These are phyloP conservation scores for Candida montana DNA, from an alignment of 805 yeast species.

Conservation along the genomic window DNA sequence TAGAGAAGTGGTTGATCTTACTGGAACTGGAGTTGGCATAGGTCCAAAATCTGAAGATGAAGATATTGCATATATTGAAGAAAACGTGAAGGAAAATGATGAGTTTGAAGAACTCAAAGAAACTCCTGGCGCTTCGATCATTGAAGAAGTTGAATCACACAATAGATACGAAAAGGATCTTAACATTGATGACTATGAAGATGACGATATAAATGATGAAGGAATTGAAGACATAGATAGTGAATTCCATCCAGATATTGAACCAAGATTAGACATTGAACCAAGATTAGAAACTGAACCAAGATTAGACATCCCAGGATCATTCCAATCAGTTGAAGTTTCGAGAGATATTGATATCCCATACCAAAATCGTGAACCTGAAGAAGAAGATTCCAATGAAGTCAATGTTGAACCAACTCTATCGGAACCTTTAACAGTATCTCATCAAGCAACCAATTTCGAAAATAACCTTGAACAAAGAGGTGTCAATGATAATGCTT, in stretches of 20 bases:
- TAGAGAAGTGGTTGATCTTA: too few species aligned
- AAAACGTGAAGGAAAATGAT: background rate
- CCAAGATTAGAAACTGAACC: background rate
- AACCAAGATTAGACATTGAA: background rate
- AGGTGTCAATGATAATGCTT: background rate
- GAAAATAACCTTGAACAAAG: background rate
- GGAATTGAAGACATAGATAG: background rate
- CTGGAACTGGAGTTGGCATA: too few species aligned
- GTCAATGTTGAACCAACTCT: background rate
- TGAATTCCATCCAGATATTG: background rate
- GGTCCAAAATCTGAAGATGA: too few species aligned
- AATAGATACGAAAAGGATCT: background rate
- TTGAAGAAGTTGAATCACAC: background rate
- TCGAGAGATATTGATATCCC: too few species aligned
- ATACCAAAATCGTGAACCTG: too few species aligned
- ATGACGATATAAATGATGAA: conserved; percentile 3
- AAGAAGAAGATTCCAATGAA: background rate
- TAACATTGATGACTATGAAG: conserved; percentile 1
- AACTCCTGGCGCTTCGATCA: too few species aligned
- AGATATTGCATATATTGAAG: too few species aligned
- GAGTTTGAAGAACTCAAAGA: background rate
- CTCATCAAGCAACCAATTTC: background rate
- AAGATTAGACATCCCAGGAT: background rate
- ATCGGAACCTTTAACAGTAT: background rate
- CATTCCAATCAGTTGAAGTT: background rate